Evolutionary conservation across 164 flowering plant genomes (phyloP).

Genomic region (Houttuynia cordata): DNA sequence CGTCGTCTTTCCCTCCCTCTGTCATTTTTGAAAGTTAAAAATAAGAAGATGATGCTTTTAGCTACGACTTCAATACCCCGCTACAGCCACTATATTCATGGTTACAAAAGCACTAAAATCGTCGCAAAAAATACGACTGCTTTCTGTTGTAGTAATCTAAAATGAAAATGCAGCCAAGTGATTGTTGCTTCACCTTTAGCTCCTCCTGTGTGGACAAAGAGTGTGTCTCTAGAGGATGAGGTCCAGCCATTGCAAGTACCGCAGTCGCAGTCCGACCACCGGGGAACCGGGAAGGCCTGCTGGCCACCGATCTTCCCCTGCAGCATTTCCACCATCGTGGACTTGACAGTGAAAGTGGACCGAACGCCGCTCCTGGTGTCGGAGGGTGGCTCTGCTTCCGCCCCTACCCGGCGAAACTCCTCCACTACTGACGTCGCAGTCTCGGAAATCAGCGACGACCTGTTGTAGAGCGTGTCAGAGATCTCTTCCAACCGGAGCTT

Average conservation of each 20-base stretch:
- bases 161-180: neutral
- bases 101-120: no score
- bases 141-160: no score
- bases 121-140: no score
- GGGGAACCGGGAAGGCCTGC: conserved; percentile 32
- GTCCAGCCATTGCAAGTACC: conserved; percentile 55
- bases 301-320: conserved; percentile 59
- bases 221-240: conserved; percentile 40
- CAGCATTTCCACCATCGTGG: conserved; percentile 71
- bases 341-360: conserved; percentile 47
- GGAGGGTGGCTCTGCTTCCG: conserved; percentile 8
- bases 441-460: conserved; percentile 67
- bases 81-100: no score
- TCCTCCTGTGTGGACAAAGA: conserved; percentile 47
- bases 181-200: conserved; percentile 28
- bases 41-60: no score
- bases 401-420: conserved; percentile 30
- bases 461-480: conserved; percentile 77
- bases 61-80: no score
- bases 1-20: conserved; percentile 48
- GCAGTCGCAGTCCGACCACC: conserved; percentile 97
- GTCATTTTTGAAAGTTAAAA: neutral
- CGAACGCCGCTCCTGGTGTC: conserved; percentile 16
- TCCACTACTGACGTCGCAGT: conserved; percentile 38
- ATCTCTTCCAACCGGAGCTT: conserved; percentile 72